phyloP scores from a whole-genome alignment of 1,284 basidiomycete species.

The Tylopilus microsporus region DNA sequence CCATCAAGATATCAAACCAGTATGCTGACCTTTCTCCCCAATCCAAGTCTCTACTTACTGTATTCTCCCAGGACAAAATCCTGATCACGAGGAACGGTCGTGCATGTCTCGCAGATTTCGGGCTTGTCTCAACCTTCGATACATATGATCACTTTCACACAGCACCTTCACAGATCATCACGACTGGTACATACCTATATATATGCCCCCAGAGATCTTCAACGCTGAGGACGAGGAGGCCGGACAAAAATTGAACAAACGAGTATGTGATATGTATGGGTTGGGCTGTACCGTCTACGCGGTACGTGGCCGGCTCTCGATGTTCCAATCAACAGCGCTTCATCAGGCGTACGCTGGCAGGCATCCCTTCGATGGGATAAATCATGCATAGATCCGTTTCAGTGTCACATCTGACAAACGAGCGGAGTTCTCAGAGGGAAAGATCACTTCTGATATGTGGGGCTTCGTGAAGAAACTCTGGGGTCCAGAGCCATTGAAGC shows the following conservation, averaged over 20 bases:
- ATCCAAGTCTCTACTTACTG: not conserved
- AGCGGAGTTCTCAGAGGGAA: conserved; percentile 11
- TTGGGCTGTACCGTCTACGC: conserved; percentile 29
- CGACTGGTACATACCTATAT: conserved; percentile 19
- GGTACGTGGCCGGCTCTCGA: conserved; percentile 12
- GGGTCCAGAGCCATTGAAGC: conserved; percentile 9
- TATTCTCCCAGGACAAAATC: conserved; percentile 23
- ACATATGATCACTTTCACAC: conserved; percentile 12
- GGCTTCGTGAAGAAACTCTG: conserved; percentile 27
- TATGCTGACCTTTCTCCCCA: not conserved
- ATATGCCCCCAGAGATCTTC: conserved; percentile 26
- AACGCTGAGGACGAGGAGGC: conserved; percentile 3
- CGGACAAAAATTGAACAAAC: conserved; percentile 21
- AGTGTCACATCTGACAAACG: not conserved
- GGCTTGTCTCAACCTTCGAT: conserved; percentile 24
- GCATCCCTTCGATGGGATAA: conserved; percentile 10
- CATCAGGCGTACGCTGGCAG: conserved; percentile 16
- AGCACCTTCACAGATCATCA: conserved; percentile 4
- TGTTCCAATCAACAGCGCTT: not conserved
- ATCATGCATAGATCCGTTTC: accelerated
- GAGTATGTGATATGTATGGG: conserved; percentile 28
- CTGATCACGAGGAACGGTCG: conserved; percentile 20
- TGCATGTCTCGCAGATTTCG: conserved; percentile 30
- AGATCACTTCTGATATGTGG: conserved; percentile 26
- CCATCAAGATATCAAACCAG: conserved; percentile 29